Evolutionary conservation across 495 filamentous ascomycete genomes (phyloP), one percentile per base, ranked within the genome.

Genomic region (Clavariopsis aquatica): DNA sequence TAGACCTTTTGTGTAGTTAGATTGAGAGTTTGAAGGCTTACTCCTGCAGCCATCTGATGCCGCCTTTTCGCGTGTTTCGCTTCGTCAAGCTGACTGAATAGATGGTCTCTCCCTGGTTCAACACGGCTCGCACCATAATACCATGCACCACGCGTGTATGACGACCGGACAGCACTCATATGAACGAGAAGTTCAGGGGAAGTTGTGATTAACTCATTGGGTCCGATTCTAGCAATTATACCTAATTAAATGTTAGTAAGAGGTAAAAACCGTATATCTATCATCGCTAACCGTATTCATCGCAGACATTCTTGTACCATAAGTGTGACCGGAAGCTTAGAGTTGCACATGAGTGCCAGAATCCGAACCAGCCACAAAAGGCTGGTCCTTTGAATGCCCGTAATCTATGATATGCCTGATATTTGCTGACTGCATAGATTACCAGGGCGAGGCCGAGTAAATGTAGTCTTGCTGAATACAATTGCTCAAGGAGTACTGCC

Each of bases 191-290:
- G 38, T 36, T 69, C 68, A 17, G 73, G 60, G 49, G 73, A 71
- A n/a, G 60, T 63, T n/a, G 73, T 75, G 38, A 74, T 19, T 0
- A 76, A 63, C 19, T 68, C 49, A 47, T 73, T 69, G n/a, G 74
- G 71, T 0, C 63, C 74, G 43, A 76, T 64, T 13, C 73, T 66
- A 1, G 62, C 67, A 23, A 76, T 72, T 1, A 73, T 64, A 22
- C 74, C 74, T 76, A 29, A 20, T 24, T 17, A 20, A 17, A 20
- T 10, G 22, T 24, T 24, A n/a, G 8, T 13, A 13, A 10, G 8
- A 49, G 12, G 10, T 12, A 23, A 8, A 10, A 49, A 22, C 46
- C 36, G n/a, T 47, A 5, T 6, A 7, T 4, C 19, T 28, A 17
- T 10, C 22, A 29, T 58, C 27, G 49, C 56, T 9, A 13, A 61